Percentiles rank a stretch among this genome's conserved stretches.
These are phyloP conservation scores for Citrullus amarus DNA, from an alignment of 306 rosid species.

Conservation along the genomic window DNA sequence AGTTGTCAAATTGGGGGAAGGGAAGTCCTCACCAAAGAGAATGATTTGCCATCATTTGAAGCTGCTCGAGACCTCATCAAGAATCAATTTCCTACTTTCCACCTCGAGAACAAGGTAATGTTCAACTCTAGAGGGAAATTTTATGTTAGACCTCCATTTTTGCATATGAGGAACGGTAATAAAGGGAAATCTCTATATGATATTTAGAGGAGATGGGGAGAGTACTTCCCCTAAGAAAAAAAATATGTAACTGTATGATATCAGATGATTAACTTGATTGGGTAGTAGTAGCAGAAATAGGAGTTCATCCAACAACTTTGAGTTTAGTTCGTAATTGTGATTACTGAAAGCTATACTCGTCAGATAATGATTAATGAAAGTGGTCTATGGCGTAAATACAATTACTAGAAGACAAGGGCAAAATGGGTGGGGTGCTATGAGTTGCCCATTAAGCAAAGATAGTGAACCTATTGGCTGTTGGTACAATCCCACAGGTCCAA, in stretches of 20 bases:
- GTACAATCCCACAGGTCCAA: neutral
- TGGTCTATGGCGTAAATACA: neutral
- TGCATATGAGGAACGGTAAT: neutral
- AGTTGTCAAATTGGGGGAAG: neutral
- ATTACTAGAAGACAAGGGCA: neutral
- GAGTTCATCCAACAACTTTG: neutral
- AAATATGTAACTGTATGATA: neutral
- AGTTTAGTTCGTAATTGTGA: neutral
- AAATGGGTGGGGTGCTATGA: neutral
- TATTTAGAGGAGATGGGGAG: neutral
- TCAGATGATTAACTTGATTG: neutral
- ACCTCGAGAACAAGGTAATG: neutral
- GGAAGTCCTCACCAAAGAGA: neutral
- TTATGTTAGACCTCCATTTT: neutral
- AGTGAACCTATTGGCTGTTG: neutral
- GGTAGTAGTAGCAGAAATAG: neutral
- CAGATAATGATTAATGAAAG: neutral
- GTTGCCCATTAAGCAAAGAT: neutral
- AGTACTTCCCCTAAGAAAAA: neutral
- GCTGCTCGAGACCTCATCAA: neutral
- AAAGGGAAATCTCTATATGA: neutral
- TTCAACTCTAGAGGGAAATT: neutral
- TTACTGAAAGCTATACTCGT: neutral
- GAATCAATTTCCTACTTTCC: neutral
- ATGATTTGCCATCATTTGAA: neutral